Base-by-base conservation (phyloP, 2,329 filamentous ascomycete species). In the Colletotrichum endophyticum region DNA sequence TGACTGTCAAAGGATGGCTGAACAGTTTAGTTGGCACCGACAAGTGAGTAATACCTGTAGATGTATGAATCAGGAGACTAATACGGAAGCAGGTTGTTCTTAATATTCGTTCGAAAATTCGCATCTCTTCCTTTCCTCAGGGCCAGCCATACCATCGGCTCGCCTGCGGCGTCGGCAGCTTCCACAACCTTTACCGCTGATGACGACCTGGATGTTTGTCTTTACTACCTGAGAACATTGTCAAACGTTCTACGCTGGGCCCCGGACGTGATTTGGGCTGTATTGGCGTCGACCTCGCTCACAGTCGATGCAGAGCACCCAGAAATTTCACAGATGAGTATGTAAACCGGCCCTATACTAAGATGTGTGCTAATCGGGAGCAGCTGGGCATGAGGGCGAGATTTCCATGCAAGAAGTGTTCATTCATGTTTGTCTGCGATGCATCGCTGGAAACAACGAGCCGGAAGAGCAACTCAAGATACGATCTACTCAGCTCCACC, bases 1-100 rank as follows among this genome's bases (percentile, higher is more conserved):
- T 95, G 84, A 94, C 94, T 30, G 92, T 95, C 53, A 94, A 94
- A 80, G 92, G 91, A 66, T 98, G 96, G 96, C 88, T 99, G 5
- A 94, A 94, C 79, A 93, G 83, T 72, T 88, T 92, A 80, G 84
- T 91, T 73, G 91, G 92, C 5, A 89, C 93, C 78, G 92, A 94
- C 78, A 92, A 91, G 92, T 92, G 84, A 80, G 87, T 83, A 25
- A 7, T 36, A 2, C 8, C 57, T n/a, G 6, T 8, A 28, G 7
- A 2, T 6, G n/a, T 7, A 16, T 12, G 8, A 13, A 27, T 44
- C 9, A 44, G 27, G 44, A 61, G 15, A 53, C 59, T 77, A 28
- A 49, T 30, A 59, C 22, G 8, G 5, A 22, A 25, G 5, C 71
- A 94, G 92, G 77, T 84, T 94, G 1, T 93, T 94, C 78, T 84